A percentile compares a stretch with the other conserved stretches of the same genome.
Evolutionary conservation across 805 yeast species (phyloP).

Genomic region (Yarrowia sp.): DNA sequence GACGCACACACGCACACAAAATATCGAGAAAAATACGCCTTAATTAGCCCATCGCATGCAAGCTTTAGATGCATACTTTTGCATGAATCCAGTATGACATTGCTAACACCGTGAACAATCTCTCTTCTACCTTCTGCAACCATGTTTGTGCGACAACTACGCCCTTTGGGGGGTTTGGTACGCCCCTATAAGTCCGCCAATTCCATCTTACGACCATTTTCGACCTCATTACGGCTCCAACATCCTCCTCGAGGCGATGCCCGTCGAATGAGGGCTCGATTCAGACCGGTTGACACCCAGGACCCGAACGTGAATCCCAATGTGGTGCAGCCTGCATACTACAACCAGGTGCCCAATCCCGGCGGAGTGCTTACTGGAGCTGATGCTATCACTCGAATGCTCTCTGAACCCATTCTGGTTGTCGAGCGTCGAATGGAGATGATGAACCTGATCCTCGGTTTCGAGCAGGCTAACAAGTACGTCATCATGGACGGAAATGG

Average conservation of each 20-base stretch:
- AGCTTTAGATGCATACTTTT: constrained; percentile 15
- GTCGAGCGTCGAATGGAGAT: constrained; percentile 85
- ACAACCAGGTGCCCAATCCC: constrained; percentile 34
- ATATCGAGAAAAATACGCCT: not conserved
- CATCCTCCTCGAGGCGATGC: constrained; percentile 21
- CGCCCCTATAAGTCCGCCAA: not conserved
- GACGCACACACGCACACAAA: not conserved
- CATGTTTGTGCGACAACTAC: constrained; percentile 15
- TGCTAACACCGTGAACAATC: not conserved
- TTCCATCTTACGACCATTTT: not conserved
- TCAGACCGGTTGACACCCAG: not conserved
- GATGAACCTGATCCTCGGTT: constrained; percentile 82
- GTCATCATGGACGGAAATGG: constrained; percentile 69
- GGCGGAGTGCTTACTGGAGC: constrained; percentile 51
- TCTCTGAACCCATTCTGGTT: constrained; percentile 78
- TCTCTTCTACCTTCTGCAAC: not conserved
- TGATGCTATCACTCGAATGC: constrained; percentile 59
- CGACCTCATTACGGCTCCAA: not conserved
- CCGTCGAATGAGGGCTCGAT: constrained; percentile 11
- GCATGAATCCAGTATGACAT: constrained; percentile 17
- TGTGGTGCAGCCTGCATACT: constrained; percentile 6
- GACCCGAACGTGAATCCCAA: constrained; percentile 4
- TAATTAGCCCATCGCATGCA: constrained; percentile 1
- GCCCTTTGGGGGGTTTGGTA: not conserved
- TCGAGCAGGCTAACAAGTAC: constrained; percentile 86